Conservation (phyloP, 495 filamentous ascomycete genomes). For the Symbiotaphrina buchneri region DNA sequence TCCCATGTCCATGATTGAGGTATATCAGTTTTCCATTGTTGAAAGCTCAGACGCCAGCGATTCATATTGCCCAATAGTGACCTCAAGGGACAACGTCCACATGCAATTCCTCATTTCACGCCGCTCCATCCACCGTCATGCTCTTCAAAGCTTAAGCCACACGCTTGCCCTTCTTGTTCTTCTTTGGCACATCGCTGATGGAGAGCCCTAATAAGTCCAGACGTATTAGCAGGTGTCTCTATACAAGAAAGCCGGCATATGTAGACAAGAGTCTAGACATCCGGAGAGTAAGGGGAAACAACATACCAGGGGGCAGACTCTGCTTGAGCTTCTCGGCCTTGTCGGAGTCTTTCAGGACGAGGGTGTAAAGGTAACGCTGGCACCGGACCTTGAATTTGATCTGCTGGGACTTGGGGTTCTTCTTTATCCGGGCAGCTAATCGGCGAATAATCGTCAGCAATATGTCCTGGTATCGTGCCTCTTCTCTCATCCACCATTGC, state of each 20-base stretch:
- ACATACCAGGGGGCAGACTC: constrained; percentile 83
- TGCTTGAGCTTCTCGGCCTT: constrained; percentile 99
- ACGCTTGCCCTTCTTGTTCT: constrained; percentile 23
- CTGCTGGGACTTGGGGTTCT: constrained; percentile 63
- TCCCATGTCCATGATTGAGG: too few species aligned
- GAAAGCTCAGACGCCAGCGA: too few species aligned
- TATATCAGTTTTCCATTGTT: too few species aligned
- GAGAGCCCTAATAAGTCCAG: constrained; percentile 30
- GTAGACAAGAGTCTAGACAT: not conserved
- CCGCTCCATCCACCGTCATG: too few species aligned
- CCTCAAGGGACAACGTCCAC: too few species aligned
- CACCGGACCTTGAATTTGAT: constrained; percentile 99
- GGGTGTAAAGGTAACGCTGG: constrained; percentile 81
- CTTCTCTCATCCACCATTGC: too few species aligned
- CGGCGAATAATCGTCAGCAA: too few species aligned
- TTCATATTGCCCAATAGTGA: too few species aligned
- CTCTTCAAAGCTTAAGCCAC: constrained; percentile 15
- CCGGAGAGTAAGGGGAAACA: constrained; percentile 1
- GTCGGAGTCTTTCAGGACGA: constrained; percentile 85
- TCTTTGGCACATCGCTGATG: constrained; percentile 49
- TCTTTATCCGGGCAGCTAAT: constrained; percentile 96
- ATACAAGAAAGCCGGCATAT: not conserved
- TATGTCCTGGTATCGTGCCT: too few species aligned
- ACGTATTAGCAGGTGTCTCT: not conserved
- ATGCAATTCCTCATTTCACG: too few species aligned